A percentile compares a stretch with the other conserved stretches of the same genome.
Evolutionary conservation across 2,329 filamentous ascomycete species (phyloP).

Genomic region (Grosmannia clavigera): DNA sequence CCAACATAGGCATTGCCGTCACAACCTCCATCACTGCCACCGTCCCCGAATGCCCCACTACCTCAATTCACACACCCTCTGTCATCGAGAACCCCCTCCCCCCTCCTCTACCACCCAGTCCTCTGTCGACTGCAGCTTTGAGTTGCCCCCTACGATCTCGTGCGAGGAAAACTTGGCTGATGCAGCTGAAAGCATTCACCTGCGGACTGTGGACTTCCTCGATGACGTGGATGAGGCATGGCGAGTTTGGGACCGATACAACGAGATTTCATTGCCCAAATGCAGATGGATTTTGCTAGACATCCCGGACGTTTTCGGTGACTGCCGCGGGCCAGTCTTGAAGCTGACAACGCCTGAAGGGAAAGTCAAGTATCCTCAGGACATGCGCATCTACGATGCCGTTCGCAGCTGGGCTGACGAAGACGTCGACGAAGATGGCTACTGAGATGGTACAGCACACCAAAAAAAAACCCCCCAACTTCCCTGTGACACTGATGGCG

Average conservation of each 20-base stretch:
- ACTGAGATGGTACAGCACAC: background rate
- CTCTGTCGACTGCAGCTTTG: background rate
- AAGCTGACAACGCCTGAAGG: slow-evolving; percentile 9
- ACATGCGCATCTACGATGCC: slow-evolving; percentile 5
- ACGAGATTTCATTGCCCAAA: background rate
- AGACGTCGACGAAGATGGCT: slow-evolving; percentile 1
- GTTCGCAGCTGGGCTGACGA: slow-evolving; percentile 2
- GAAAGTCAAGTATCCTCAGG: slow-evolving; percentile 7
- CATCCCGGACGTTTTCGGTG: slow-evolving; percentile 5
- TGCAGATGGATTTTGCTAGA: slow-evolving; percentile 6
- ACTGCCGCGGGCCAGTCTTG: slow-evolving; percentile 2
- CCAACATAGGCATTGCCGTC: background rate
- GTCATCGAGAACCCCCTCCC: too few species aligned
- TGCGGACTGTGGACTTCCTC: background rate
- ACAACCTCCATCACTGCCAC: background rate
- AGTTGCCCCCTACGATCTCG: background rate
- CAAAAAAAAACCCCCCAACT: too few species aligned
- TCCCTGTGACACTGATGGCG: too few species aligned
- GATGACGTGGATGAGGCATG: background rate
- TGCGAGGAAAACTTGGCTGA: background rate
- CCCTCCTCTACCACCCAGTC: too few species aligned
- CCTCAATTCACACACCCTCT: background rate
- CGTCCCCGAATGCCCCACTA: background rate
- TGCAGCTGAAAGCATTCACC: background rate
- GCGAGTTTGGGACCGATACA: background rate